Evolutionary conservation across 2,329 filamentous ascomycete genomes (phyloP), one percentile per base, ranked within the genome.

Genomic region (Eutypella sp.): DNA sequence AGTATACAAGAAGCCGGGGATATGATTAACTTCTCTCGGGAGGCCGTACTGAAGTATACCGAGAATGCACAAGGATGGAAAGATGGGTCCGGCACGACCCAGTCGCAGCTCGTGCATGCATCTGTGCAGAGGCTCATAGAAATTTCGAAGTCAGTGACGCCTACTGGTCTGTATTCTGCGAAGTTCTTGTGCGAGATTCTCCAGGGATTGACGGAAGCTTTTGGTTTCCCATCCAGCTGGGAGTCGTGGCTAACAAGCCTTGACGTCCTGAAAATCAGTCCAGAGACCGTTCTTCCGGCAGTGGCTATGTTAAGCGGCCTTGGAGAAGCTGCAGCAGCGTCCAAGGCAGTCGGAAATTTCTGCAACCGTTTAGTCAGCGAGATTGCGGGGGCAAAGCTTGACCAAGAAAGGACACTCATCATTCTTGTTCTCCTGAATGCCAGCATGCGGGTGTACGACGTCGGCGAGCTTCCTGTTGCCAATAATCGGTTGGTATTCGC

Each of bases 401-500:
- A 67, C 1, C 59, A 66, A 0, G 68, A 72, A 9, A 73, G 74
- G 46, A 72, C 76, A 0, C 59, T 78, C 13, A 61, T 68, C 23
- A 69, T 67, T 0, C 63, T 85, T 3, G 71, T 78, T 2, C 66
- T 84, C 2, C 64, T 85, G 4, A 76, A 81, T 16, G 65, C 75
- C 7, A 74, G 70, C 46, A 63, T 78, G 47, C 62, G 67, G 8
- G 63, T 81, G 13, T 85, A 81, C 49, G 71, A 75, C 20, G 41
- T 62, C 0, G 76, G 71, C 2, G 67, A 75, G 49, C 52, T 83
- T 7, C 81, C 81, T 1, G 74, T 82, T 1, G 75, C 78, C 2
- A 79, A 76, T 38, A 82, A 91, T 57, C 79, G 90, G 20, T 67
- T 93, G 3, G 81, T 96, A 0, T 93, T 96, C 67, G 82, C 92